Percentiles rank a stretch among this genome's conserved stretches.
Conservation (phyloP, 148 eudicot species). For the Fagopyrum esculentum region DNA sequence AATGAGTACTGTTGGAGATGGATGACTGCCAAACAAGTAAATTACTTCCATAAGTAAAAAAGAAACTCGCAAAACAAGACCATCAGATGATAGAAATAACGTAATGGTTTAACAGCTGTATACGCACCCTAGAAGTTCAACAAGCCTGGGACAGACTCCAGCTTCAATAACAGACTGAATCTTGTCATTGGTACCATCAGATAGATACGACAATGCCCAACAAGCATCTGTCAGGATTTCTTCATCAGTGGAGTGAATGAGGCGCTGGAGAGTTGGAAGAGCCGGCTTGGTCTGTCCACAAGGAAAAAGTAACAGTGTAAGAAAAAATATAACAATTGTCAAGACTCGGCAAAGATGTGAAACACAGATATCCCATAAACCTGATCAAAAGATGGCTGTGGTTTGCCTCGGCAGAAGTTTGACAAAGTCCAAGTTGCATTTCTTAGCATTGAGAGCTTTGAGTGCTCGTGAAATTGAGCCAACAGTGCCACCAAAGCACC, state of each 20-base stretch:
- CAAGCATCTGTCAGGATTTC: constrained; percentile 87
- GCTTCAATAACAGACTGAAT: constrained; percentile 88
- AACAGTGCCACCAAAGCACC: constrained; percentile 63
- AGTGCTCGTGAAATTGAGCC: constrained; percentile 58
- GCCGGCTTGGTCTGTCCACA: constrained; percentile 54
- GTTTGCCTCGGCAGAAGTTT: constrained; percentile 77
- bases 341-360: neutral
- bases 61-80: neutral
- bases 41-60: neutral
- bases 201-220: constrained; percentile 85
- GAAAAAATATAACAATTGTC: neutral
- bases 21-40: constrained; percentile 36
- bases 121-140: constrained; percentile 50
- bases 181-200: constrained; percentile 85
- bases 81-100: constrained; percentile 5
- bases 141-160: constrained; percentile 64
- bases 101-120: constrained; percentile 22
- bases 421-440: constrained; percentile 87
- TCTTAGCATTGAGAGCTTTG: constrained; percentile 81
- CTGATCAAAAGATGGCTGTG: constrained; percentile 78
- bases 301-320: neutral
- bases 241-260: constrained; percentile 72
- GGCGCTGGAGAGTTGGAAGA: constrained; percentile 70
- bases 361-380: constrained; percentile 22
- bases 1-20: constrained; percentile 69